Base-by-base conservation (phyloP, 495 filamentous ascomycete species). In the Acidiella bohemica region DNA sequence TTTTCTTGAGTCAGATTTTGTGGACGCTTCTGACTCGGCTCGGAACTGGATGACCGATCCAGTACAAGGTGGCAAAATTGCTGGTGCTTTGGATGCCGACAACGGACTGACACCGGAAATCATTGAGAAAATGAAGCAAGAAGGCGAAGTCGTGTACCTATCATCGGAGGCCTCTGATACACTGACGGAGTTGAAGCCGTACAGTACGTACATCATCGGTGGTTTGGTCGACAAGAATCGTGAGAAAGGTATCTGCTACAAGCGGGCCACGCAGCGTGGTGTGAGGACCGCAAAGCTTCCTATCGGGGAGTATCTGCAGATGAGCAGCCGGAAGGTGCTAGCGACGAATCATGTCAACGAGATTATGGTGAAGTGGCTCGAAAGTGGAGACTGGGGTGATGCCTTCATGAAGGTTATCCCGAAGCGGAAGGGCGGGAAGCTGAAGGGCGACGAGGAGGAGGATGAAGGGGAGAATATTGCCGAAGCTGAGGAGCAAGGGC, bases 171-270 rank as follows among this genome's bases (percentile, higher is more conserved):
- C 82, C 30, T 73, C 79, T 0, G 67, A 93, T 36, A 93, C 81
- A 0, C 61, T 99, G 21, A 72, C 76, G 0, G 66, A 78, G 32
- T 69, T 96, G 18, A 81, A 82, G 58, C 78, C 84, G 0, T 79
- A 85, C 62, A 84, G 76, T 26, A 85, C 73, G 31, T 99, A 99
- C 54, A 81, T 99, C 25, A 81, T 99, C 41, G 90, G 90, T 14
- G 90, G 88, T 0, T 63, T 99, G 19, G 92, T 99, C 18, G 90
- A 99, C 56, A 81, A 80, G 61, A 99, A 99, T 53, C 68, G 90
- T 17, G 74, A 99, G 58, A 99, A 99, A 60, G 87, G 81, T 1
- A 63, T 93, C 10, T 96, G 90, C 64, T 87, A 93, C 66, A 80
- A 80, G 50, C 67, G 76, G 28, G 90, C 92, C 0, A 65, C 67